Percentiles rank a stretch among this genome's conserved stretches.
phyloP scores from a whole-genome alignment of 352 stramenopile species.

The Pythium biforme region DNA sequence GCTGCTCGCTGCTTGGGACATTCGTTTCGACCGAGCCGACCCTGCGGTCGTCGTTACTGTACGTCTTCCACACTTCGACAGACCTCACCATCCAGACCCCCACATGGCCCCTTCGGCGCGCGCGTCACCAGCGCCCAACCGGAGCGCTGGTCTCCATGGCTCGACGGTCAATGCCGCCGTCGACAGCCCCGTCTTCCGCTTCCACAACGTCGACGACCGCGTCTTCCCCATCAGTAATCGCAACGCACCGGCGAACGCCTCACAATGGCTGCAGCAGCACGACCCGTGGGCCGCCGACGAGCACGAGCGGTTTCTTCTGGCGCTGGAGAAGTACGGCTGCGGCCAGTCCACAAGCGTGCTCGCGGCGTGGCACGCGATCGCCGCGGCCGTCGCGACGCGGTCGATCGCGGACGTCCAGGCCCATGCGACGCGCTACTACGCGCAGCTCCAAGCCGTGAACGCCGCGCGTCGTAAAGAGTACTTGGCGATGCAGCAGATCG shows the following conservation, averaged over 20 bases:
- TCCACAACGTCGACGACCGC: constrained; percentile 7
- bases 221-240: too few relatives aligned
- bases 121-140: not conserved
- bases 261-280: too few relatives aligned
- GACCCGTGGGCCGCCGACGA: constrained; percentile 54
- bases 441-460: constrained; percentile 36
- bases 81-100: not conserved
- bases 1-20: too few relatives aligned
- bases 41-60: not conserved
- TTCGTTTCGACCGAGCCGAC: not conserved
- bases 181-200: constrained; percentile 27
- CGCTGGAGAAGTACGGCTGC: constrained; percentile 60
- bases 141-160: not conserved
- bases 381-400: constrained; percentile 51
- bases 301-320: constrained; percentile 66
- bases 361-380: constrained; percentile 59
- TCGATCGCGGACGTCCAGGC: constrained; percentile 29
- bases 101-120: constrained; percentile 4
- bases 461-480: constrained; percentile 42
- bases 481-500: constrained; percentile 51
- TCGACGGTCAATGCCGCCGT: not conserved
- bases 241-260: too few relatives aligned
- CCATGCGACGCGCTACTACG: constrained; percentile 37
- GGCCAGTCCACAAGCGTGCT: constrained; percentile 38
- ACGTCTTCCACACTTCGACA: not conserved